These are phyloP conservation scores for Fraxinus quadrangulata DNA, from an alignment of 257 asterid genomes.

Conservation along the genomic window DNA sequence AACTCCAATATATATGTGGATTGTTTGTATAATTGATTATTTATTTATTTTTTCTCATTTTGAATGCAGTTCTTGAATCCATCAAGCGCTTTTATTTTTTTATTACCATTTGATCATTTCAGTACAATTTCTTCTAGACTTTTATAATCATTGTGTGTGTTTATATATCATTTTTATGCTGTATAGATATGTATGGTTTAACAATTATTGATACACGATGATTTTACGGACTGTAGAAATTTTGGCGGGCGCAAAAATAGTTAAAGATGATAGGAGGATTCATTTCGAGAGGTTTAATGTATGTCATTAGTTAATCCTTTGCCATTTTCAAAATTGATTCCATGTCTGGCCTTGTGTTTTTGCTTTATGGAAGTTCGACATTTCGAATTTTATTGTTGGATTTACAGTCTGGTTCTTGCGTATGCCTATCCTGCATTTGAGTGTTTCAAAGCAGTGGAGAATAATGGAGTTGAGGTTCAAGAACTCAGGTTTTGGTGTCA, in stretches of 20 bases:
- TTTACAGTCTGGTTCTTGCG: slow-evolving; percentile 74
- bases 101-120: too few relatives aligned
- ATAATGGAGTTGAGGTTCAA: slow-evolving; percentile 57
- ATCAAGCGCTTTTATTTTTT: background rate
- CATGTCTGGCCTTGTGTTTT: slow-evolving; percentile 3
- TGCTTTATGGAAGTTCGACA: slow-evolving; percentile 4
- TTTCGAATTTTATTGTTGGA: background rate
- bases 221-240: slow-evolving; percentile 5
- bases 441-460: slow-evolving; percentile 81
- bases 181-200: background rate
- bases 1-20: background rate
- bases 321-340: slow-evolving; percentile 7
- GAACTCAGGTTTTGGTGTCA: slow-evolving; percentile 96
- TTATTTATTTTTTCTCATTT: too few relatives aligned
- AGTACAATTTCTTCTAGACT: too few relatives aligned
- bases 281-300: slow-evolving; percentile 63
- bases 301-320: background rate
- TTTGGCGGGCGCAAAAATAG: slow-evolving; percentile 28
- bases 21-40: too few relatives aligned
- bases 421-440: slow-evolving; percentile 93
- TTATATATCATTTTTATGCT: too few relatives aligned
- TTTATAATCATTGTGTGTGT: background rate
- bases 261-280: slow-evolving; percentile 68
- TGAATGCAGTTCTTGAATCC: background rate
- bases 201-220: background rate